phyloP scores from a whole-genome alignment of 768 basidiomycete species.

The Rhizopogon vinicolor region DNA sequence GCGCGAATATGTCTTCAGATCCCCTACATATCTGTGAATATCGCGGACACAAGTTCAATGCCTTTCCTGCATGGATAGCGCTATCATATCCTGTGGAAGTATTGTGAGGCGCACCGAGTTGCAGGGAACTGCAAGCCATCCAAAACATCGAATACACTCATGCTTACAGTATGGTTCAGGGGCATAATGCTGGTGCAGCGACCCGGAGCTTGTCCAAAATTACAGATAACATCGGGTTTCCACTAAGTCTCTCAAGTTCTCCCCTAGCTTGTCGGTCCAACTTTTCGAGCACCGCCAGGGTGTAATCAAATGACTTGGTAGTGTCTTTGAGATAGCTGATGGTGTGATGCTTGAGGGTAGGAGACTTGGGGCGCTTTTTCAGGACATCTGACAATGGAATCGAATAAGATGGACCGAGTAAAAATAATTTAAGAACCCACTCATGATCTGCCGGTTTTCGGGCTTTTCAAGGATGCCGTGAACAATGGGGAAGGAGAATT shows the following conservation, averaged over 20 bases:
- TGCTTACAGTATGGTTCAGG: background rate
- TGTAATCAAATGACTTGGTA: conserved; percentile 82
- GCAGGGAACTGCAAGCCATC: too few relatives aligned
- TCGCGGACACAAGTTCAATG: too few relatives aligned
- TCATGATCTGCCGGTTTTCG: conserved; percentile 71
- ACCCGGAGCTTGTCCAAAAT: conserved; percentile 51
- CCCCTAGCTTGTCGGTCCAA: conserved; percentile 31
- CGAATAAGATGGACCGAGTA: background rate
- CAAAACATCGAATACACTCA: too few relatives aligned
- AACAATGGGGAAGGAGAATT: conserved; percentile 91
- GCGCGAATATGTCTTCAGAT: too few relatives aligned
- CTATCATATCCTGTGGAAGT: too few relatives aligned
- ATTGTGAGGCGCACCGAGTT: too few relatives aligned
- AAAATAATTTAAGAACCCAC: conserved; percentile 37
- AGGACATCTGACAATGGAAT: conserved; percentile 58
- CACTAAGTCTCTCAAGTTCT: conserved; percentile 70
- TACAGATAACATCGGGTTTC: conserved; percentile 55
- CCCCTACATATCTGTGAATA: too few relatives aligned
- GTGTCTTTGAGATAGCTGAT: conserved; percentile 68
- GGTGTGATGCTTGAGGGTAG: conserved; percentile 70
- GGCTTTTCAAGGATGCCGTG: conserved; percentile 80
- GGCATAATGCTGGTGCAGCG: background rate
- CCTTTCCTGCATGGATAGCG: too few relatives aligned
- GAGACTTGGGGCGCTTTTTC: conserved; percentile 78
- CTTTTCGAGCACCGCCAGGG: conserved; percentile 45